Percentiles rank a stretch among this genome's conserved stretches.
phyloP scores from a whole-genome alignment of 1,284 basidiomycete genomes.

The Cystobasidium slooffiae region DNA sequence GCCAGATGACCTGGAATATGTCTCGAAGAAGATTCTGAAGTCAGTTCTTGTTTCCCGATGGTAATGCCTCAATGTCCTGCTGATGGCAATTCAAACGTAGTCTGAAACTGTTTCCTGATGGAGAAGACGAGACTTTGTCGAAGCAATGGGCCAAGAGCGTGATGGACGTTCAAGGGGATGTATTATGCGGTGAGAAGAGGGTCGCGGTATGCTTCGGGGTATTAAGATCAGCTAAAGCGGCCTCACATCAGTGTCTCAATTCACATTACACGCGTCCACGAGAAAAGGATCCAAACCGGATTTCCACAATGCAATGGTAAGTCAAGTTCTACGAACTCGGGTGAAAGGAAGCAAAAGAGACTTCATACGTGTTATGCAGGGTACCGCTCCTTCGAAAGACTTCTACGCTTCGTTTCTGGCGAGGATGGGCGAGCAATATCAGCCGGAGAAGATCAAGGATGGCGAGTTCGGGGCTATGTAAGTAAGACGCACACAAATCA shows the following conservation, averaged over 20 bases:
- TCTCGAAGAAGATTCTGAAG: slow-evolving; percentile 42
- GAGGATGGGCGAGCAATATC: slow-evolving; percentile 46
- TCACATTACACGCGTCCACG: slow-evolving; percentile 48
- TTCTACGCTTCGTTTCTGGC: slow-evolving; percentile 48
- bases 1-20: slow-evolving; percentile 35
- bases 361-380: slow-evolving; percentile 22
- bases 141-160: slow-evolving; percentile 37
- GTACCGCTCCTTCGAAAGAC: slow-evolving; percentile 44
- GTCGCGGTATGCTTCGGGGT: no score
- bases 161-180: slow-evolving; percentile 35
- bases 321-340: neutral
- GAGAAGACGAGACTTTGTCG: slow-evolving; percentile 21
- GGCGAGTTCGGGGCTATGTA: slow-evolving; percentile 47
- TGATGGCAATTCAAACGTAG: neutral
- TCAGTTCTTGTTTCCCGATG: neutral
- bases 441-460: slow-evolving; percentile 46
- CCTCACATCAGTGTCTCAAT: slow-evolving; percentile 47
- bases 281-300: slow-evolving; percentile 51
- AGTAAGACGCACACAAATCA: neutral
- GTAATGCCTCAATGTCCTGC: neutral
- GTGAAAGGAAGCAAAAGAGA: neutral
- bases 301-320: slow-evolving; percentile 51
- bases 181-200: slow-evolving; percentile 31
- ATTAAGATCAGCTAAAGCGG: neutral
- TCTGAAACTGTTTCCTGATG: slow-evolving; percentile 31